These are phyloP conservation scores for Ilyonectria robusta DNA, from an alignment of 2,329 filamentous ascomycete species.

Conservation along the genomic window DNA sequence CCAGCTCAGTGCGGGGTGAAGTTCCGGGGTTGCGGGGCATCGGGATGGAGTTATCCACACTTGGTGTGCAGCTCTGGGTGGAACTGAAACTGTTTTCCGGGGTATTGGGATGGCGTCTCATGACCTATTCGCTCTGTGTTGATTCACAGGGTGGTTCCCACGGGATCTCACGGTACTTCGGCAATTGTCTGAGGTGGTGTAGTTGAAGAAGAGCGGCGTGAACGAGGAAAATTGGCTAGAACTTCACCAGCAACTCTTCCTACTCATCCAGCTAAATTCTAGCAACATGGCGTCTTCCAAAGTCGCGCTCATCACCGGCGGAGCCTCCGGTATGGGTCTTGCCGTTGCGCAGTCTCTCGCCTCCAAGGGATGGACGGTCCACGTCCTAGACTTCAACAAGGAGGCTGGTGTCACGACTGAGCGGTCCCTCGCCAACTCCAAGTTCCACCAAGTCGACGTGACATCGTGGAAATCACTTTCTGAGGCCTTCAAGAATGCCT, in stretches of 20 bases:
- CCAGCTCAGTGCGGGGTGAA: conserved; percentile 12
- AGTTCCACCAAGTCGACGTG: conserved; percentile 19
- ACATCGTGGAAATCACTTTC: conserved; percentile 23
- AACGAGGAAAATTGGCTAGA: not conserved
- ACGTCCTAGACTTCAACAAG: conserved; percentile 26
- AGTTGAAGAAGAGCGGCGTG: not conserved
- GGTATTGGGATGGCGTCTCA: not conserved
- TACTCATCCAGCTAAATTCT: no score
- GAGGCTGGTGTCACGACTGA: conserved; percentile 5
- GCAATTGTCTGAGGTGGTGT: not conserved
- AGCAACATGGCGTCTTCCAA: conserved; percentile 11
- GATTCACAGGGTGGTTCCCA: not conserved
- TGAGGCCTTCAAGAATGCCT: conserved; percentile 7
- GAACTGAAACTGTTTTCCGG: conserved; percentile 23
- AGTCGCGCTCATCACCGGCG: conserved; percentile 20
- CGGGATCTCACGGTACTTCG: conserved; percentile 1
- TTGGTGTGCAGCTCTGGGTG: not conserved
- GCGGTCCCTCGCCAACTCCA: conserved; percentile 1
- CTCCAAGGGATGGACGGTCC: conserved; percentile 21
- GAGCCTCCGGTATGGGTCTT: conserved; percentile 25
- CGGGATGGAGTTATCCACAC: conserved; percentile 21
- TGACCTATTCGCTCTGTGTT: no score
- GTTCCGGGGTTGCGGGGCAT: conserved; percentile 17
- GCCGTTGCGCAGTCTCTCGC: conserved; percentile 22
- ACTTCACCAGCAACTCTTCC: not conserved